Evolutionary conservation across 345 rosid genomes (phyloP), one percentile per base, ranked within the genome.

Genomic region (Passiflora organensis): DNA sequence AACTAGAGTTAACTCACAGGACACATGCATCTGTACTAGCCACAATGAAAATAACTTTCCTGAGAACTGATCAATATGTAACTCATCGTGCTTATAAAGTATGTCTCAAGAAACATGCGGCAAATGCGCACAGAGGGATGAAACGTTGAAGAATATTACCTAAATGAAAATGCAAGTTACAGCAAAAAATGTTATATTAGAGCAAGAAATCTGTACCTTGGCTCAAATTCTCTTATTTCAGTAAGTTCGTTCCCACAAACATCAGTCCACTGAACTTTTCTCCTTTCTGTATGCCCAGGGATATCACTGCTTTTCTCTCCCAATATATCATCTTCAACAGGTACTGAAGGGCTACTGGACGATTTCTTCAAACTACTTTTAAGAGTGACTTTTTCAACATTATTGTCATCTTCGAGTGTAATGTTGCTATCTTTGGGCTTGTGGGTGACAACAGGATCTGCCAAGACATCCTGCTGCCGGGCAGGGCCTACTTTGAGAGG

Each of bases 251-350:
- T 83, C 44, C 99, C 97, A 75, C 86, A 79, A 61, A 79, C 79
- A 83, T 93, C 97, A 6, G 84, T 82, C 99, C 99, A 93, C 74
- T 85, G 96, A 70, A 93, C 97, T 82, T 79, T 93, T 65, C 91
- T 72, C 66, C 72, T 73, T 18, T 76, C 93, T 18, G 56, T 53
- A 54, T 82, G 78, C 55, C 75, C 78, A 43, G 72, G 58, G 24
- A 66, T 57, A 61, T 73, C 62, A 6, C 51, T 71, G 56, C 75
- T 78, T 71, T 66, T 81, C 48, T 76, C 88, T 52, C 43, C 45
- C 65, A 66, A 54, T 36, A 62, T 53, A 50, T 73, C 69, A 46
- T 60, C 62, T 67, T 53, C 82, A 39, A 66, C 76, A 57, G 82
- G 64, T 25, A 64, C 63, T 43, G 66, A 59, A 67, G 56, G 45